phyloP scores from a whole-genome alignment of 345 rosid species.

The Aurinia saxatilis region DNA sequence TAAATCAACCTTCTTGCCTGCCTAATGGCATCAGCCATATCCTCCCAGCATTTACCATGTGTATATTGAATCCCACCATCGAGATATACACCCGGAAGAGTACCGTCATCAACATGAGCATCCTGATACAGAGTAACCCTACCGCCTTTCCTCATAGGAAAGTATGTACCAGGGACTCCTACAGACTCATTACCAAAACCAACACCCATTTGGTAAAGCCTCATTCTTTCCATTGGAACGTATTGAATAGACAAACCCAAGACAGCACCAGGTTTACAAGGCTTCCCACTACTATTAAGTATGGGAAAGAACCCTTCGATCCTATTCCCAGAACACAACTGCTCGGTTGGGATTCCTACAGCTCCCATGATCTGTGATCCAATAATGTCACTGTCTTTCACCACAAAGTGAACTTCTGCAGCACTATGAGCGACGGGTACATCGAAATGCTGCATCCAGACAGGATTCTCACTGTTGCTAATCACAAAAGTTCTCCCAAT shows the following conservation, averaged over 20 bases:
- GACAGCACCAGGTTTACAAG: slow-evolving; percentile 64
- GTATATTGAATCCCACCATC: slow-evolving; percentile 44
- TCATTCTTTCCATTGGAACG: slow-evolving; percentile 44
- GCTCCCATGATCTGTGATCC: slow-evolving; percentile 85
- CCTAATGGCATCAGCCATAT: slow-evolving; percentile 61
- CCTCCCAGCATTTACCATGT: slow-evolving; percentile 71
- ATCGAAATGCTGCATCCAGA: slow-evolving; percentile 79
- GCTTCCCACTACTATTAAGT: slow-evolving; percentile 50
- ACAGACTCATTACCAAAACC: slow-evolving; percentile 43
- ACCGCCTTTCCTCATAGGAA: slow-evolving; percentile 77
- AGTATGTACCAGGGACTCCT: slow-evolving; percentile 83
- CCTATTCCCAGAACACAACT: slow-evolving; percentile 34
- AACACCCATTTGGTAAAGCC: slow-evolving; percentile 48
- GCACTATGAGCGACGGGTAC: slow-evolving; percentile 80
- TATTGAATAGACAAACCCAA: slow-evolving; percentile 63
- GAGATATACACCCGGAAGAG: slow-evolving; percentile 50
- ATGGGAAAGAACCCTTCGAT: slow-evolving; percentile 73
- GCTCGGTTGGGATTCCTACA: slow-evolving; percentile 67
- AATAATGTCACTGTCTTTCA: slow-evolving; percentile 69
- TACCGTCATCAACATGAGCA: slow-evolving; percentile 67
- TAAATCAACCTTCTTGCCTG: slow-evolving; percentile 79
- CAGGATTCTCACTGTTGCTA: slow-evolving; percentile 63
- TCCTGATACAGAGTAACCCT: slow-evolving; percentile 86
- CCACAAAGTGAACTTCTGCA: slow-evolving; percentile 68
- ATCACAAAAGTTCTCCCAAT: slow-evolving; percentile 82